Evolutionary conservation across 768 basidiomycete species (phyloP), one percentile per base, ranked within the genome.

Genomic region (Amanita pseudoporphyria): DNA sequence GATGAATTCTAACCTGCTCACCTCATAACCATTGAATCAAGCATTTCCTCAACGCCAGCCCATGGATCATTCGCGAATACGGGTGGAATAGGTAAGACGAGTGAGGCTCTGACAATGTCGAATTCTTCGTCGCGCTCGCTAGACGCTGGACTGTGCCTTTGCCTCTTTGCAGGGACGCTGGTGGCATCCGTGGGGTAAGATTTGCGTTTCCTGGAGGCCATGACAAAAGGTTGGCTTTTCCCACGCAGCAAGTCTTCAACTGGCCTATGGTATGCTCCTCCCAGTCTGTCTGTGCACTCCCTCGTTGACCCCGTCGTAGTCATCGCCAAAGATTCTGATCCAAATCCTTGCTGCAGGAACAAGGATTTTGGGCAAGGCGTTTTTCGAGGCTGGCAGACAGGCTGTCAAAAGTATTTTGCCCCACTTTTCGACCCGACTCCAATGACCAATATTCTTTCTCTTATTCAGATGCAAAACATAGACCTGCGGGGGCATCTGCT

Each of bases 11-110:
- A 36, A n/a, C 16, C 28, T 18, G 67, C 77, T 57, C 60, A 93
- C 94, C 88, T 81, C 94, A 97, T 95, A 12, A 95, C 68, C 86
- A 96, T 86, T 6, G 87, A 88, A 64, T 97, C 92, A 14, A 97
- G 69, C 78, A 93, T 82, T 66, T 97, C 91, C 60, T 85, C 80
- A 13, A 80, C 87, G 6, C 94, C 94, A 35, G 65, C 69, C 9
- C 75, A 70, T n/a, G 84, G 77, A 64, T 86, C 78, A 37, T 69
- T 73, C 13, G 87, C 77, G 62, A 91, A 95, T 37, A 85, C 73
- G 1, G 93, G 93, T 24, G 93, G 78, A 13, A 96, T 74, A 9
- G 87, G 82, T 36, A 95, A 69, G 21, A 75, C 68, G 48, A 93
- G 70, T 26, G 78, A 74, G n/a, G 87, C 75, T 44, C 71, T 71